Base-by-base conservation (phyloP, 1,284 basidiomycete genomes). In the Afroboletus lepidellus region DNA sequence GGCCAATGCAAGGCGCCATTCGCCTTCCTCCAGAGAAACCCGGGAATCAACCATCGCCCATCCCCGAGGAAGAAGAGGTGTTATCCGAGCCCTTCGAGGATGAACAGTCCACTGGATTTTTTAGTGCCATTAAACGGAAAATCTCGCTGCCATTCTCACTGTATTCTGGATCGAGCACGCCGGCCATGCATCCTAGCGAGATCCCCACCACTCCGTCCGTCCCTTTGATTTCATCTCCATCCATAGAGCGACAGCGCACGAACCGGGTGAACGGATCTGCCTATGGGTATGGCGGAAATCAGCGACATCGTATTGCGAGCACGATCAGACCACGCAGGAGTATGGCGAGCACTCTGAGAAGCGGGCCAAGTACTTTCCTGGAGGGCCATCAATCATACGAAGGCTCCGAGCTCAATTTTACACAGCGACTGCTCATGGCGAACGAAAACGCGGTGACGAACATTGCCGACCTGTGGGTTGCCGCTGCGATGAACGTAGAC, bases 401-500 rank as follows among this genome's bases (percentile, higher is more conserved):
- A 8, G 69, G 69, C 18, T 70, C 70, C 52, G 85, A 87, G 58
- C 74, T 88, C 48, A 91, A 89, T 62, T 92, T 98, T 60, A 90
- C 95, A 0, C 92, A 98, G 66, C 81, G 91, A 56, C 70, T 96
- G n/a, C 74, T 96, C 25, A 85, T 96, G 73, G 92, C 94, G 5
- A 94, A 95, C 69, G 92, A 94, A 67, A 89, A 92, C 64, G 87
- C 90, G 1, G 91, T 94, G 8, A 92, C 89, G 46, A 89, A 87
- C 57, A 89, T 96, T 59, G 88, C 91, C 5, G 93, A 95, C 71
- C 74, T 96, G 15, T 96, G 94, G 93, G 90, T 96, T 53, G 92
- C 93, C 11, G 87, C 92, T 21, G 94, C 94, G 4, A 92, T 94
- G 74, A 92, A 92, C 54, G 90, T 85, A 9, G 93, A 94, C 53